Percentiles rank a stretch among this genome's conserved stretches.
phyloP scores from a whole-genome alignment of 495 filamentous ascomycete genomes.

The Sordaria brevicollis region DNA sequence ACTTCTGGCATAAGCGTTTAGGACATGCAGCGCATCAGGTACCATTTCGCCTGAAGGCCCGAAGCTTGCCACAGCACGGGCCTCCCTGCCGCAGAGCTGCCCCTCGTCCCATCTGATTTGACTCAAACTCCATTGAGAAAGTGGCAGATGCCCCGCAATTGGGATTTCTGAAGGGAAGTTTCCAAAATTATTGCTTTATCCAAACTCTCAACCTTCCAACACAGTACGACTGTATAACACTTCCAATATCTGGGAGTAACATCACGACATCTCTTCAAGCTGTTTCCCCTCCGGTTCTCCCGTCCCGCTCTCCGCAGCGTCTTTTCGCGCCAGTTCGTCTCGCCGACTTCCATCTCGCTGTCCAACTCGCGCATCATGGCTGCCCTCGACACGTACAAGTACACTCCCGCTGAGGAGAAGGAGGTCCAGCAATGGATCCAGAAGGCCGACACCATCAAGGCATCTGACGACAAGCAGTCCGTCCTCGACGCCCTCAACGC shows the following conservation, averaged over 20 bases:
- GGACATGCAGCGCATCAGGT: neutral
- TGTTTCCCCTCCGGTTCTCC: slow-evolving; percentile 35
- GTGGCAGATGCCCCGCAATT: slow-evolving; percentile 3
- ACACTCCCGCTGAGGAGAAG: slow-evolving; percentile 64
- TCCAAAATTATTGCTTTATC: slow-evolving; percentile 7
- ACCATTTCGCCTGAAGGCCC: neutral
- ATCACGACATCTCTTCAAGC: slow-evolving; percentile 26
- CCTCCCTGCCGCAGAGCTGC: neutral
- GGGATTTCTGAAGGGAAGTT: slow-evolving; percentile 4
- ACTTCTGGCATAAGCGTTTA: neutral
- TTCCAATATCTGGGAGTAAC: neutral
- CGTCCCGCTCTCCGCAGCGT: slow-evolving; percentile 37
- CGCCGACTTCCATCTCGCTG: neutral
- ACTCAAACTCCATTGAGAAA: neutral
- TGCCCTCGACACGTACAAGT: slow-evolving; percentile 59
- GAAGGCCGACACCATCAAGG: slow-evolving; percentile 57
- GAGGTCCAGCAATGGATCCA: slow-evolving; percentile 84
- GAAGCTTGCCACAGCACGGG: neutral
- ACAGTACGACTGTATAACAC: neutral
- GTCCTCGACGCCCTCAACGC: slow-evolving; percentile 69
- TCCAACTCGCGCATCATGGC: slow-evolving; percentile 31
- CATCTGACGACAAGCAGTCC: slow-evolving; percentile 43
- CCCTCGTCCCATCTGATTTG: neutral
- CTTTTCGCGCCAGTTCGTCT: slow-evolving; percentile 7
- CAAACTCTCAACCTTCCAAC: slow-evolving; percentile 1